phyloP scores from a whole-genome alignment of 495 filamentous ascomycete genomes.

The Xylaria sp. region DNA sequence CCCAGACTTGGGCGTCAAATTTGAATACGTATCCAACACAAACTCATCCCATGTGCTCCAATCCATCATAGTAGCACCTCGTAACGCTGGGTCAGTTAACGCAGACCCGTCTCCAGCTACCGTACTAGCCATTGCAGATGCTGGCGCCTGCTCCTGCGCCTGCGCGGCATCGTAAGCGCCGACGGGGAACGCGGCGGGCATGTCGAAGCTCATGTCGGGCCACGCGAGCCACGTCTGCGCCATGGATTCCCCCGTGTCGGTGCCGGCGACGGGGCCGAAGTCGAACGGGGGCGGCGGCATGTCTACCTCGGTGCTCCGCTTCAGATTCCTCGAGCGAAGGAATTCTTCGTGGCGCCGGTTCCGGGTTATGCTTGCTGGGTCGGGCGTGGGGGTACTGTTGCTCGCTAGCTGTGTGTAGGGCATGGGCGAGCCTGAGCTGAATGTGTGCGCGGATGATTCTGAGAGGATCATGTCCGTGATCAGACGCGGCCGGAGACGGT shows the following conservation, averaged over 20 bases:
- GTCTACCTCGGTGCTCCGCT: neutral
- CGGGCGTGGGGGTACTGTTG: neutral
- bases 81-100: neutral
- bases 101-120: neutral
- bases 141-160: neutral
- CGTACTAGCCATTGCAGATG: neutral
- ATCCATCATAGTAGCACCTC: constrained; percentile 30
- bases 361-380: neutral
- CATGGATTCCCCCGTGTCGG: constrained; percentile 6
- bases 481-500: neutral
- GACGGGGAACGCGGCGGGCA: constrained; percentile 24
- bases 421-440: neutral
- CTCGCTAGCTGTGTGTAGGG: neutral
- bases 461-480: constrained; percentile 23
- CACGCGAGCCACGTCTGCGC: constrained; percentile 32
- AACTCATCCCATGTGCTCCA: constrained; percentile 47
- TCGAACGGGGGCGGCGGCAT: neutral
- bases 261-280: neutral
- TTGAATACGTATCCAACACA: constrained; percentile 37
- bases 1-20: constrained; percentile 25
- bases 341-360: neutral
- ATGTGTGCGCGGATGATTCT: constrained; percentile 12
- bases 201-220: constrained; percentile 34
- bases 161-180: neutral
- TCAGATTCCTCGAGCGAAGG: neutral